Evolutionary conservation across 2,329 filamentous ascomycete genomes (phyloP).

Genomic region (Aspergillus sp.): DNA sequence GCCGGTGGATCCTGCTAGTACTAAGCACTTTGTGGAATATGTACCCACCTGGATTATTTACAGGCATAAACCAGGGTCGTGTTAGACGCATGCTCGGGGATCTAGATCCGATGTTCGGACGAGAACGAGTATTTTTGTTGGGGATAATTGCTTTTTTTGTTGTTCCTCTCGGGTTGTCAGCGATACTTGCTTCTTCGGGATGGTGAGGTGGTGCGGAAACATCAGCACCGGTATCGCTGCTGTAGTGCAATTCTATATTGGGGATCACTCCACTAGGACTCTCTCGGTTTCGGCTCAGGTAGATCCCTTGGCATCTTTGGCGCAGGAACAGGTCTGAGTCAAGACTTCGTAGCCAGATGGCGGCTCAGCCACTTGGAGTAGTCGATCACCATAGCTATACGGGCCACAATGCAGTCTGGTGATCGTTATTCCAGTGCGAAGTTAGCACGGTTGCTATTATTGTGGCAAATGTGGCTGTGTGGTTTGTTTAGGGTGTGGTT

Average conservation of each 20-base stretch:
- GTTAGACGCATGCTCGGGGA: background rate
- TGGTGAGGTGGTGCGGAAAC: background rate
- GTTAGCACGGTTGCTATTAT: background rate
- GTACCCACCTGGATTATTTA: background rate
- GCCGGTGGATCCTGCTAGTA: background rate
- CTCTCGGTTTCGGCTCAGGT: background rate
- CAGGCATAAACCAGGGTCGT: background rate
- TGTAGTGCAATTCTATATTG: background rate
- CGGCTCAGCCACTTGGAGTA: background rate
- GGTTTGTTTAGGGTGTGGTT: too few relatives aligned
- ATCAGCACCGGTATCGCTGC: background rate
- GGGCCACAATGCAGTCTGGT: background rate
- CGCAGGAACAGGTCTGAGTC: background rate
- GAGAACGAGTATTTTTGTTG: background rate
- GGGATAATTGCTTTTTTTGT: background rate
- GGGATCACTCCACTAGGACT: background rate
- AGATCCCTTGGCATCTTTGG: background rate
- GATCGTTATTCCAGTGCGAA: background rate
- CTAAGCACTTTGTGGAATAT: background rate
- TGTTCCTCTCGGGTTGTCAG: background rate
- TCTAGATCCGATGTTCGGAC: background rate
- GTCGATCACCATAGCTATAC: background rate
- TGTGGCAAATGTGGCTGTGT: background rate
- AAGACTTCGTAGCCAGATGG: background rate
- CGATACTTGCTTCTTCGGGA: background rate